phyloP scores from a whole-genome alignment of 2,329 filamentous ascomycete species.

The Trematosphaeria pertusa region DNA sequence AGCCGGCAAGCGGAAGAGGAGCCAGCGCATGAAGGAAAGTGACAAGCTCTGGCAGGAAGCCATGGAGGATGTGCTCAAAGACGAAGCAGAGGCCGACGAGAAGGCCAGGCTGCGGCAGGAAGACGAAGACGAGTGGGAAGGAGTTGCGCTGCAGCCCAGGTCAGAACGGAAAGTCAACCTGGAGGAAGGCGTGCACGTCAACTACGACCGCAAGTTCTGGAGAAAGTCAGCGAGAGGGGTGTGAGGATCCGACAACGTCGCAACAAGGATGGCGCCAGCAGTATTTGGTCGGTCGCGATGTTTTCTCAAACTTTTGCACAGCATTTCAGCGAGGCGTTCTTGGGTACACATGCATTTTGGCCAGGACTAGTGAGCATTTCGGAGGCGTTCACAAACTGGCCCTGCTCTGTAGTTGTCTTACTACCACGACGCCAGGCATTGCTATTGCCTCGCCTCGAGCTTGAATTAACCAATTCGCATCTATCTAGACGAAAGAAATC shows the following conservation, averaged over 20 bases:
- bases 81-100: constrained; percentile 44
- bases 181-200: constrained; percentile 58
- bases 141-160: constrained; percentile 25
- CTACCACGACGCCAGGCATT: constrained; percentile 3
- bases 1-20: constrained; percentile 50
- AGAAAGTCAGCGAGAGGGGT: constrained; percentile 52
- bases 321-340: constrained; percentile 51
- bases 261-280: too few relatives aligned
- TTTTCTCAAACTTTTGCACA: constrained; percentile 19
- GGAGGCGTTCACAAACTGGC: constrained; percentile 21
- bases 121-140: constrained; percentile 33
- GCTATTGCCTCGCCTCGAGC: neutral
- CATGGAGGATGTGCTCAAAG: constrained; percentile 57
- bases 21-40: constrained; percentile 47
- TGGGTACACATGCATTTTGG: constrained; percentile 32
- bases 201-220: constrained; percentile 67
- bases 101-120: constrained; percentile 17
- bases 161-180: constrained; percentile 36
- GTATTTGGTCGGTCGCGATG: too few relatives aligned
- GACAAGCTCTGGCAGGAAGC: constrained; percentile 64
- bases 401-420: constrained; percentile 25
- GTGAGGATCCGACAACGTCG: too few relatives aligned
- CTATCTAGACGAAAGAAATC: too few relatives aligned
- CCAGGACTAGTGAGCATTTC: constrained; percentile 31
- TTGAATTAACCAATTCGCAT: too few relatives aligned